Percentiles rank a stretch among this genome's conserved stretches.
Conservation (phyloP, 371 early-diverging fungal genomes). For the Rhizopus arrhizus region DNA sequence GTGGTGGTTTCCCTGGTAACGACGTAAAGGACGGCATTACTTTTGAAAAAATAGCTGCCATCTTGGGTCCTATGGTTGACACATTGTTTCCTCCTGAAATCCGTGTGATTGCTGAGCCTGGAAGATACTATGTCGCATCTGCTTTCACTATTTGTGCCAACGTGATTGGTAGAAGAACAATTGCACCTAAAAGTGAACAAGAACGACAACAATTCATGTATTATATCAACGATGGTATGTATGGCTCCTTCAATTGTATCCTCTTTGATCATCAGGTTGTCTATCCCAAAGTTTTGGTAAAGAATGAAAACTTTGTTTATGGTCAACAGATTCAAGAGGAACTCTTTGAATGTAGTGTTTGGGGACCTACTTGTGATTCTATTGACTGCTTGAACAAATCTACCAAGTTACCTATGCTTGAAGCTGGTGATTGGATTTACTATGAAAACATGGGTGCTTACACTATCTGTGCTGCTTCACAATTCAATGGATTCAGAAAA, state of each 20-base stretch:
- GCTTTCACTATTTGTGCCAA: slow-evolving; percentile 93
- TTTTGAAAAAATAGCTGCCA: slow-evolving; percentile 84
- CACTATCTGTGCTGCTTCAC: slow-evolving; percentile 84
- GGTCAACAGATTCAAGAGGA: slow-evolving; percentile 26
- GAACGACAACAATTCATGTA: slow-evolving; percentile 83
- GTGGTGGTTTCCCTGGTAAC: slow-evolving; percentile 97
- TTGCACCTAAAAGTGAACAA: slow-evolving; percentile 42
- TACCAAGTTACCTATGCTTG: slow-evolving; percentile 77
- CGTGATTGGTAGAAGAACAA: slow-evolving; percentile 86
- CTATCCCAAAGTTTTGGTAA: slow-evolving; percentile 55
- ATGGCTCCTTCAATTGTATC: slow-evolving; percentile 97
- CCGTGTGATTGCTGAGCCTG: slow-evolving; percentile 96
- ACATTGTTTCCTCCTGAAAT: slow-evolving; percentile 69
- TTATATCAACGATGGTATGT: slow-evolving; percentile 98
- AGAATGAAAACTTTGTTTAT: slow-evolving; percentile 53
- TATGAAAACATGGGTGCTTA: slow-evolving; percentile 98
- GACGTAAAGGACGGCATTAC: slow-evolving; percentile 74
- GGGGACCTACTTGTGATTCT: slow-evolving; percentile 99
- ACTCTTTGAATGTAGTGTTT: slow-evolving; percentile 72
- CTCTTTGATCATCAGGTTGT: slow-evolving; percentile 93
- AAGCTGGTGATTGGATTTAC: slow-evolving; percentile 95
- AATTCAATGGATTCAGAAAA: slow-evolving; percentile 92
- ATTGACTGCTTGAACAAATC: slow-evolving; percentile 89
- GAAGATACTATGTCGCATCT: slow-evolving; percentile 93
- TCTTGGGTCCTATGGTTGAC: slow-evolving; percentile 80